phyloP scores from a whole-genome alignment of 495 filamentous ascomycete species.

The Acidomyces sp. region DNA sequence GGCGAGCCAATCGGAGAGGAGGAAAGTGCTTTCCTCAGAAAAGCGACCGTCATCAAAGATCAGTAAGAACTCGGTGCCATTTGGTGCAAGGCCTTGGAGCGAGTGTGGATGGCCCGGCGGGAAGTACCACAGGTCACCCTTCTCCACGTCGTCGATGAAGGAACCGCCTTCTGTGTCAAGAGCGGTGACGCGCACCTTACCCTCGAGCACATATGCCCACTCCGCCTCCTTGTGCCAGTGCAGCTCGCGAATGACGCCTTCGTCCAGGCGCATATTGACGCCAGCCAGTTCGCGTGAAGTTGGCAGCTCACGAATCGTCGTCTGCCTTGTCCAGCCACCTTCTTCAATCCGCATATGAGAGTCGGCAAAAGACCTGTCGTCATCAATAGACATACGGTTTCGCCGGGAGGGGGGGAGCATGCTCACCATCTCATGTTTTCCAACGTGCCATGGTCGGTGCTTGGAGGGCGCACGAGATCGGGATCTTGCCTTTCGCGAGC shows the following conservation, averaged over 20 bases:
- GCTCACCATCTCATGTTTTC: constrained; percentile 40
- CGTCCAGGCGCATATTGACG: constrained; percentile 55
- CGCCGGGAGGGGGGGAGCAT: not conserved
- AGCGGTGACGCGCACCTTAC: constrained; percentile 37
- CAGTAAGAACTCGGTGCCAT: constrained; percentile 58
- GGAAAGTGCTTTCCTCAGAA: constrained; percentile 57
- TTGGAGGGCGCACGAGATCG: constrained; percentile 50
- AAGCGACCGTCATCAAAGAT: constrained; percentile 58
- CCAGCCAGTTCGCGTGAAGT: constrained; percentile 48
- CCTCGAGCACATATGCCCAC: constrained; percentile 52
- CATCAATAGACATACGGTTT: not conserved
- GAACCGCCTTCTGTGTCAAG: constrained; percentile 55
- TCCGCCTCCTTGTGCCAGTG: constrained; percentile 60
- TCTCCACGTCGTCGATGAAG: constrained; percentile 56
- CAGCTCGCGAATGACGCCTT: constrained; percentile 56
- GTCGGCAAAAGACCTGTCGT: constrained; percentile 47
- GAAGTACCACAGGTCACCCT: constrained; percentile 65
- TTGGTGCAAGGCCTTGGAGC: constrained; percentile 49
- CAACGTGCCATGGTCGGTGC: constrained; percentile 50
- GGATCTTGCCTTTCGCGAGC: constrained; percentile 50
- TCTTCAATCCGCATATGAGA: constrained; percentile 57
- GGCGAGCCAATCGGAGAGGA: constrained; percentile 54
- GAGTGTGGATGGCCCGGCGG: constrained; percentile 59
- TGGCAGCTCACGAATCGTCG: constrained; percentile 46
- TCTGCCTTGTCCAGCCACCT: constrained; percentile 56